Conservation (phyloP, 176 grass and related monocot species). For the Hsuehochloa calcarea region DNA sequence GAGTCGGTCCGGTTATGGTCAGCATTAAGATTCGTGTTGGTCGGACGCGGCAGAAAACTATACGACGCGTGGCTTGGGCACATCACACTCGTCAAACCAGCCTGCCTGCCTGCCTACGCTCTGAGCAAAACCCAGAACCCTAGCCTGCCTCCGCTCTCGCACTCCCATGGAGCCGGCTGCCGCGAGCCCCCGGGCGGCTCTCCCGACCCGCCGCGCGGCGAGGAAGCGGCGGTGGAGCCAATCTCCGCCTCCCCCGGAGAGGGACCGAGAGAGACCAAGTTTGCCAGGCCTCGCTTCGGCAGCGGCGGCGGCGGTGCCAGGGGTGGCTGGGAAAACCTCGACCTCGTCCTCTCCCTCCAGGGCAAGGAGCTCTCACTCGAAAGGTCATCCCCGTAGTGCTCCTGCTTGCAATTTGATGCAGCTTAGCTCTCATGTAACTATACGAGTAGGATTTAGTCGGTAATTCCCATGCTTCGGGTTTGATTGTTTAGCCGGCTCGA, state of each 20-base stretch:
- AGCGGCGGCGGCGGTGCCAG: neutral
- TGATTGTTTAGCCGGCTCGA: conserved; percentile 4
- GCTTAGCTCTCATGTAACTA: neutral
- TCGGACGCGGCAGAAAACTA: neutral
- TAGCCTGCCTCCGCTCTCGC: conserved; percentile 16
- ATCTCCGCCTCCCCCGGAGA: conserved; percentile 9
- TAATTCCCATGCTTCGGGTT: conserved; percentile 1
- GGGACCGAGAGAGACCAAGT: neutral
- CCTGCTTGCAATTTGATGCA: neutral
- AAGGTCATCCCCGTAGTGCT: conserved; percentile 41
- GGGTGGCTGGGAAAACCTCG: conserved; percentile 57
- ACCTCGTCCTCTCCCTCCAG: conserved; percentile 79
- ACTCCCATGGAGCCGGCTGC: conserved; percentile 27
- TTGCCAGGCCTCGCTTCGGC: neutral
- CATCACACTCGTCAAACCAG: neutral
- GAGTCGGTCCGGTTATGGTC: neutral
- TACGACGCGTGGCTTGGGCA: neutral
- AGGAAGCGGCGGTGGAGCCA: conserved; percentile 45
- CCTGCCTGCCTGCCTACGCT: neutral
- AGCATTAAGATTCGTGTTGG: conserved; percentile 34
- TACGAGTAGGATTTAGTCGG: neutral
- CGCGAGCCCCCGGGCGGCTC: neutral
- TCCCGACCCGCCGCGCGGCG: neutral
- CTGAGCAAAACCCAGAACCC: conserved; percentile 55
- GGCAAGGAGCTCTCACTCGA: conserved; percentile 65